Percentiles rank a stretch among this genome's conserved stretches.
These are phyloP conservation scores for Pestalotiopsis sp. DNA, from an alignment of 2,329 filamentous ascomycete genomes.

Conservation along the genomic window DNA sequence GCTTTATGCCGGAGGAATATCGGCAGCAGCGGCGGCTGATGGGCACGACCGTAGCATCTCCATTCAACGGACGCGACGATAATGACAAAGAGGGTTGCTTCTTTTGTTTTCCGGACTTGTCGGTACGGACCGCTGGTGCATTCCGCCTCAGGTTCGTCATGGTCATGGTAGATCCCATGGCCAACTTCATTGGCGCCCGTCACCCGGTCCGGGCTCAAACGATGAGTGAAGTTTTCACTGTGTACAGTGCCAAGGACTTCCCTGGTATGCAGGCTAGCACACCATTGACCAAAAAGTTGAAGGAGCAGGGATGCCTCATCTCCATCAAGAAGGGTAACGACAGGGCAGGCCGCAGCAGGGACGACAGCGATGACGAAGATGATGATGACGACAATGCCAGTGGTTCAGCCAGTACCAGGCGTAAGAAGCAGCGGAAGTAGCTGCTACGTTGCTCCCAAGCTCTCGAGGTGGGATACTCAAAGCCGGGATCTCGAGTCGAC, in stretches of 20 bases:
- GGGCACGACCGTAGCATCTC: constrained; percentile 76
- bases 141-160: constrained; percentile 76
- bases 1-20: constrained; percentile 71
- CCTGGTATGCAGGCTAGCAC: constrained; percentile 82
- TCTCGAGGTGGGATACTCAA: not conserved
- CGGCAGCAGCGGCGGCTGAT: constrained; percentile 75
- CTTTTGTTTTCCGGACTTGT: constrained; percentile 84
- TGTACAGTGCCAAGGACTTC: constrained; percentile 85
- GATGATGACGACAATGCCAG: constrained; percentile 35
- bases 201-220: constrained; percentile 53
- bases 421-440: constrained; percentile 6
- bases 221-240: constrained; percentile 73
- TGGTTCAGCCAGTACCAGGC: not conserved
- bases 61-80: constrained; percentile 77
- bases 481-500: not conserved
- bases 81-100: constrained; percentile 74
- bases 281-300: constrained; percentile 70
- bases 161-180: constrained; percentile 69
- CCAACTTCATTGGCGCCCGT: constrained; percentile 53
- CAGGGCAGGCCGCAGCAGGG: constrained; percentile 42
- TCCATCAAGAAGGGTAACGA: constrained; percentile 87
- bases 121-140: constrained; percentile 74
- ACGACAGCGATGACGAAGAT: constrained; percentile 44
- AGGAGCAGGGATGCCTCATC: constrained; percentile 80
- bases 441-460: not conserved